Conservation (phyloP, 768 basidiomycete genomes). For the Rhizopogon salebrosus region DNA sequence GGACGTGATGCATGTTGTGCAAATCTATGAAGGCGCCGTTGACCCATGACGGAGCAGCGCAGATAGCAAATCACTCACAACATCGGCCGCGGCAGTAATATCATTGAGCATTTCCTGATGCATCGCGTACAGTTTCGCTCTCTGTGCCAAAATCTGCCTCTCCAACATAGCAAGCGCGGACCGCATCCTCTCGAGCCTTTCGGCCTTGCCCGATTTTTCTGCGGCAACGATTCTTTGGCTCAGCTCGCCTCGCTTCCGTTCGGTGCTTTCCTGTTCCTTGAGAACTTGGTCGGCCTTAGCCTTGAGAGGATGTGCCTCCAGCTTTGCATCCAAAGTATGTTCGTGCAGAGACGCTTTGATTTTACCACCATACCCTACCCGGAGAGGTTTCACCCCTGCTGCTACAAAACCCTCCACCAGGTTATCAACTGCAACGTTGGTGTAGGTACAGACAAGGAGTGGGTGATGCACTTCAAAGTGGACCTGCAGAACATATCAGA, state of each 20-base stretch:
- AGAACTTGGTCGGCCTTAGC: slow-evolving; percentile 36
- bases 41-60: slow-evolving; percentile 1
- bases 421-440: slow-evolving; percentile 91
- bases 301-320: slow-evolving; percentile 56
- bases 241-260: slow-evolving; percentile 22
- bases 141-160: slow-evolving; percentile 27
- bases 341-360: slow-evolving; percentile 50
- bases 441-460: slow-evolving; percentile 89
- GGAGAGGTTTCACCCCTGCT: slow-evolving; percentile 64
- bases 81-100: slow-evolving; percentile 62
- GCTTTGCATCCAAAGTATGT: slow-evolving; percentile 60
- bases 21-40: slow-evolving; percentile 47
- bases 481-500: slow-evolving; percentile 32
- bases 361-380: slow-evolving; percentile 63
- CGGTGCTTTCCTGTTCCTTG: slow-evolving; percentile 31
- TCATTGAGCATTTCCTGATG: slow-evolving; percentile 62
- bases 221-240: slow-evolving; percentile 16
- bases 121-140: slow-evolving; percentile 45
- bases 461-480: slow-evolving; percentile 83
- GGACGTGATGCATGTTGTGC: slow-evolving; percentile 83
- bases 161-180: slow-evolving; percentile 19
- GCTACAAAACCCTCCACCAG: slow-evolving; percentile 69
- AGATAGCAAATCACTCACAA: slow-evolving; percentile 44
- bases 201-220: slow-evolving; percentile 13
- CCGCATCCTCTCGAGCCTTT: slow-evolving; percentile 26